These are phyloP conservation scores for Chaetomium fimeti DNA, from an alignment of 495 filamentous ascomycete genomes.

Conservation along the genomic window DNA sequence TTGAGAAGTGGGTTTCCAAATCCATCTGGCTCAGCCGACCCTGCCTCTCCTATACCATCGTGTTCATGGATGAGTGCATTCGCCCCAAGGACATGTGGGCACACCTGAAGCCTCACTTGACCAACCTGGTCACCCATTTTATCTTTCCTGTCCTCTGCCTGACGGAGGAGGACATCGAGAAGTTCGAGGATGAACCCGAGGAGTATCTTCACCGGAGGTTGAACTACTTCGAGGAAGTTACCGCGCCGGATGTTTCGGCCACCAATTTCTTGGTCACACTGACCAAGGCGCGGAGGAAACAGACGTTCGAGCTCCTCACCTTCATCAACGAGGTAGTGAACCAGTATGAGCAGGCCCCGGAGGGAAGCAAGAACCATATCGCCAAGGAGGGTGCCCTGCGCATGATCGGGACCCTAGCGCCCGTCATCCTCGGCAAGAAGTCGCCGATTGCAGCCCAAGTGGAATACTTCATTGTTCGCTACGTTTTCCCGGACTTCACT, in stretches of 20 bases:
- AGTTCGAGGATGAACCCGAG: conserved; percentile 89
- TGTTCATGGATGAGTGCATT: conserved; percentile 95
- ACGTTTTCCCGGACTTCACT: conserved; percentile 97
- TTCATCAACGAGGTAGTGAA: conserved; percentile 94
- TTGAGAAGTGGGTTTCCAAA: conserved; percentile 96
- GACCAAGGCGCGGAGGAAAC: conserved; percentile 91
- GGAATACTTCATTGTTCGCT: conserved; percentile 97
- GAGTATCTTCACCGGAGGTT: conserved; percentile 96
- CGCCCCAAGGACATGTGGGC: conserved; percentile 97
- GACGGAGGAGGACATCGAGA: conserved; percentile 85
- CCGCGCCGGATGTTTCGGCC: conserved; percentile 91
- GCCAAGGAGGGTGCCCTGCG: conserved; percentile 95
- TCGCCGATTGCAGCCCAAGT: conserved; percentile 96
- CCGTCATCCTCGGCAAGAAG: conserved; percentile 95
- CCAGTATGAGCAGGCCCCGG: conserved; percentile 74
- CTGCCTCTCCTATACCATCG: conserved; percentile 84
- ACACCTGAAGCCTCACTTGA: conserved; percentile 87
- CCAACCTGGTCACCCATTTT: conserved; percentile 85
- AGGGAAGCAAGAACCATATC: conserved; percentile 83
- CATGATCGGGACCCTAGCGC: conserved; percentile 94
- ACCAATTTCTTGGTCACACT: conserved; percentile 94
- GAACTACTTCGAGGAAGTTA: conserved; percentile 97
- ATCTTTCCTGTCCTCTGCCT: conserved; percentile 95
- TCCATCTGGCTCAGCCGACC: conserved; percentile 92
- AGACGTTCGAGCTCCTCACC: conserved; percentile 87